These are phyloP conservation scores for Vaccinium darrowii DNA, from an alignment of 148 eudicot species.

Conservation along the genomic window DNA sequence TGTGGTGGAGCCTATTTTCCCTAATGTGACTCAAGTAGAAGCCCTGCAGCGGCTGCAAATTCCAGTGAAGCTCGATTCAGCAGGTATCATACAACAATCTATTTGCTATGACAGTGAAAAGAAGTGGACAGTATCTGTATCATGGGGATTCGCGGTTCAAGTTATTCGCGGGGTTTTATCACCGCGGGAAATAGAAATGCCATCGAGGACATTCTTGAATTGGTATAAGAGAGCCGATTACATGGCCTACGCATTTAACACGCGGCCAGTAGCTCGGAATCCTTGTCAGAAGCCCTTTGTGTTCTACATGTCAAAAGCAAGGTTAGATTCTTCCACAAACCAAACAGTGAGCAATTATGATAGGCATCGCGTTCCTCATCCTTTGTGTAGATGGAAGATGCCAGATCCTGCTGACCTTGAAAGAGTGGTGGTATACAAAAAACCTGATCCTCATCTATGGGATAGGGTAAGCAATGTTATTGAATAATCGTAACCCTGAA, in stretches of 20 bases:
- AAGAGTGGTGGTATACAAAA: slow-evolving; percentile 40
- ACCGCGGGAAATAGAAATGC: slow-evolving; percentile 66
- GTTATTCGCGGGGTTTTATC: slow-evolving; percentile 49
- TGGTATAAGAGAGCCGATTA: slow-evolving; percentile 56
- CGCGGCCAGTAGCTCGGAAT: slow-evolving; percentile 49
- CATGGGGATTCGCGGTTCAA: slow-evolving; percentile 61
- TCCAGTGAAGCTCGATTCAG: slow-evolving; percentile 59
- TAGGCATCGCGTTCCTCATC: slow-evolving; percentile 37
- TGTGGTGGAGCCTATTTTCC: slow-evolving; percentile 60
- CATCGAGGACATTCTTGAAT: slow-evolving; percentile 58
- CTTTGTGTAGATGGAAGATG: slow-evolving; percentile 48
- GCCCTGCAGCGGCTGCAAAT: slow-evolving; percentile 38
- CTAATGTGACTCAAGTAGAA: slow-evolving; percentile 45
- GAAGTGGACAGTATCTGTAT: slow-evolving; percentile 55
- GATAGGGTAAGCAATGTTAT: slow-evolving; percentile 38
- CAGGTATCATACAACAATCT: slow-evolving; percentile 59
- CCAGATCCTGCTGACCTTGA: slow-evolving; percentile 42
- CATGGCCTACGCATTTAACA: slow-evolving; percentile 58
- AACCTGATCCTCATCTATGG: slow-evolving; percentile 52
- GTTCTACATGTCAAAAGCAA: slow-evolving; percentile 42
- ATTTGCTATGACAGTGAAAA: slow-evolving; percentile 42
- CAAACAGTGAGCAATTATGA: slow-evolving; percentile 41
- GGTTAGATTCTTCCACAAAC: slow-evolving; percentile 29
- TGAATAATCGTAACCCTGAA: neutral
- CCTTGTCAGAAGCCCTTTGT: slow-evolving; percentile 62